Evolutionary conservation across 1,284 basidiomycete species (phyloP).

Genomic region (Cutaneotrichosporon cutaneum): DNA sequence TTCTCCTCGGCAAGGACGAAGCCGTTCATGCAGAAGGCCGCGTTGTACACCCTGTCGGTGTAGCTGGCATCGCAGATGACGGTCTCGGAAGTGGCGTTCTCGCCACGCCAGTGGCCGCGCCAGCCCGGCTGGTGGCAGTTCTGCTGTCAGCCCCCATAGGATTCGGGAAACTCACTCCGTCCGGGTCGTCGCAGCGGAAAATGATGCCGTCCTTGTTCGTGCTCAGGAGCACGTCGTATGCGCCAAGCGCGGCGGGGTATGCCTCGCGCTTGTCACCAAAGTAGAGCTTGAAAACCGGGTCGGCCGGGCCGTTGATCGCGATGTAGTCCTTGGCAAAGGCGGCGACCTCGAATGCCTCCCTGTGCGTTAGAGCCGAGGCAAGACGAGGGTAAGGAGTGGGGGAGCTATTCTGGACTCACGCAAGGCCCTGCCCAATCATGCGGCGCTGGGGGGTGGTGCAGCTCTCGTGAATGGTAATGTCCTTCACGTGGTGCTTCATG

Average conservation of each 20-base stretch:
- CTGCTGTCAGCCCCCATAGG: constrained; percentile 9
- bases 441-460: constrained; percentile 52
- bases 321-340: constrained; percentile 45
- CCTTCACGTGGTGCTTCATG: constrained; percentile 32
- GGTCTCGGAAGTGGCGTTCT: constrained; percentile 54
- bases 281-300: constrained; percentile 49
- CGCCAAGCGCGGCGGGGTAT: constrained; percentile 43
- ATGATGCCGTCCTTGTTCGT: constrained; percentile 46
- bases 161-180: constrained; percentile 40
- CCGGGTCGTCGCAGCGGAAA: constrained; percentile 53
- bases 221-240: constrained; percentile 43
- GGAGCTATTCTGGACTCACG: constrained; percentile 21
- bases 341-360: constrained; percentile 47
- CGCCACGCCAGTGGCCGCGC: constrained; percentile 54
- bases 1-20: constrained; percentile 43
- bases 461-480: constrained; percentile 50
- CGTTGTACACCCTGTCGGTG: constrained; percentile 38
- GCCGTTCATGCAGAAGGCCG: constrained; percentile 46
- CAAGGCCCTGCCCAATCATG: constrained; percentile 45
- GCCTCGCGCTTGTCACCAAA: constrained; percentile 45
- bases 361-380: constrained; percentile 1
- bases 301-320: constrained; percentile 41
- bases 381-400: neutral
- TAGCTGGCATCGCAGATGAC: constrained; percentile 49
- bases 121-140: constrained; percentile 46